A percentile compares a stretch with the other conserved stretches of the same genome.
Evolutionary conservation across 1,284 basidiomycete genomes (phyloP).

Genomic region (Cryptococcus floricola): DNA sequence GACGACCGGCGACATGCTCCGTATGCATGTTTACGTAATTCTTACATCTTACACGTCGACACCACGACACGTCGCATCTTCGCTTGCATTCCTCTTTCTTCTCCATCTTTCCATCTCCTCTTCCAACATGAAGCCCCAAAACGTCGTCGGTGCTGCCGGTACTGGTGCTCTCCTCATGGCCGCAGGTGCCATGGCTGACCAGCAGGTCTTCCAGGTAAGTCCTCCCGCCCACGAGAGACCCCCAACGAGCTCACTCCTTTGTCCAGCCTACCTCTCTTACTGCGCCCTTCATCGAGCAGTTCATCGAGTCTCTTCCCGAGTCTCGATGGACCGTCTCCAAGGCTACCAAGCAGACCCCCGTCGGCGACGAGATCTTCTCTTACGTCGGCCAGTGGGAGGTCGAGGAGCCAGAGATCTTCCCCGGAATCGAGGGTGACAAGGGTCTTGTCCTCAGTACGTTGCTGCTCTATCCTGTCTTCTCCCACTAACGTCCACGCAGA

Average conservation of each 20-base stretch:
- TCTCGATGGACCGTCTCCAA: slow-evolving; percentile 93
- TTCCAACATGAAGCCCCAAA: slow-evolving; percentile 41
- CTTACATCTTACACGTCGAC: slow-evolving; percentile 14
- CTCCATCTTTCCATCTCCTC: neutral
- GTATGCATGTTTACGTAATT: neutral
- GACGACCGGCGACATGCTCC: neutral
- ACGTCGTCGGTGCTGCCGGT: slow-evolving; percentile 41
- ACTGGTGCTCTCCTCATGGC: slow-evolving; percentile 41
- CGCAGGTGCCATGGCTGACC: slow-evolving; percentile 31
- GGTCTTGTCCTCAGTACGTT: slow-evolving; percentile 74
- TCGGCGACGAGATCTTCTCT: slow-evolving; percentile 88
- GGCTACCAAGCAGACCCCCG: slow-evolving; percentile 94
- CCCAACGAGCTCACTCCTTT: neutral
- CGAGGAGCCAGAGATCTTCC: slow-evolving; percentile 75
- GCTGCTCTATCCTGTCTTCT: neutral
- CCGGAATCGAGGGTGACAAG: slow-evolving; percentile 69
- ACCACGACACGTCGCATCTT: neutral
- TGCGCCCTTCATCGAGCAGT: slow-evolving; percentile 97
- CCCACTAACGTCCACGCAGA: slow-evolving; percentile 23
- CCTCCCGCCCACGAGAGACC: too few species aligned
- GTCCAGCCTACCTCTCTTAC: slow-evolving; percentile 71
- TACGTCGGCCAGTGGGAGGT: slow-evolving; percentile 97
- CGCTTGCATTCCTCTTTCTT: neutral
- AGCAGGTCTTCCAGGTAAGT: slow-evolving; percentile 40
- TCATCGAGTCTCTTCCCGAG: slow-evolving; percentile 67